These are phyloP conservation scores for Phoma sp. DNA, from an alignment of 2,329 filamentous ascomycete species.

Conservation along the genomic window DNA sequence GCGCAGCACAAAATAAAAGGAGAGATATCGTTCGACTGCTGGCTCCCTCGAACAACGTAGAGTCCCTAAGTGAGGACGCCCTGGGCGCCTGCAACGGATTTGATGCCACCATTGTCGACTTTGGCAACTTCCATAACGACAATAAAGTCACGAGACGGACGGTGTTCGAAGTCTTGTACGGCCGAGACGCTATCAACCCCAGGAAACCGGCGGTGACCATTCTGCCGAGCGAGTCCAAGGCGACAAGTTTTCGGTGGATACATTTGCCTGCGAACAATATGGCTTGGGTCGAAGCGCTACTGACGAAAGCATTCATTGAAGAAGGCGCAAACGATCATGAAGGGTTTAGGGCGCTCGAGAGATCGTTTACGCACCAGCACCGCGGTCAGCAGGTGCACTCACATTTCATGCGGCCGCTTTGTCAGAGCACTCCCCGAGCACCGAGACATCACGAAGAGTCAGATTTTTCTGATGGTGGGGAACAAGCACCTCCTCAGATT, in stretches of 20 bases:
- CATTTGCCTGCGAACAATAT: slow-evolving; percentile 59
- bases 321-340: slow-evolving; percentile 67
- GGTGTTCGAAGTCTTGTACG: slow-evolving; percentile 47
- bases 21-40: slow-evolving; percentile 51
- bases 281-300: slow-evolving; percentile 66
- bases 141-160: slow-evolving; percentile 41
- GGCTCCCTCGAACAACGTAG: slow-evolving; percentile 50
- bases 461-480: slow-evolving; percentile 41
- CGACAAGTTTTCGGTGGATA: slow-evolving; percentile 53
- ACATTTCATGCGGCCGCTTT: slow-evolving; percentile 67
- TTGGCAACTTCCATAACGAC: slow-evolving; percentile 46
- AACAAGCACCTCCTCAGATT: slow-evolving; percentile 38
- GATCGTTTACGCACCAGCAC: slow-evolving; percentile 67
- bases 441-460: slow-evolving; percentile 41
- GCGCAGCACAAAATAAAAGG: slow-evolving; percentile 49
- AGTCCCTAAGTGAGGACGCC: slow-evolving; percentile 43
- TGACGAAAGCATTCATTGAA: slow-evolving; percentile 70
- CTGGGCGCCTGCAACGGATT: slow-evolving; percentile 46
- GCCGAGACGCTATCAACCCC: slow-evolving; percentile 38
- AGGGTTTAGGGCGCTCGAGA: slow-evolving; percentile 67
- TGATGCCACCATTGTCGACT: slow-evolving; percentile 49
- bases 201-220: slow-evolving; percentile 46
- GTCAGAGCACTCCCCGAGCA: slow-evolving; percentile 54
- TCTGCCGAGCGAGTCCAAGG: slow-evolving; percentile 49
- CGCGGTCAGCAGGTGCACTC: slow-evolving; percentile 64